Evolutionary conservation across 2,329 filamentous ascomycete genomes (phyloP).

Genomic region (Talaromyces funiculosus): DNA sequence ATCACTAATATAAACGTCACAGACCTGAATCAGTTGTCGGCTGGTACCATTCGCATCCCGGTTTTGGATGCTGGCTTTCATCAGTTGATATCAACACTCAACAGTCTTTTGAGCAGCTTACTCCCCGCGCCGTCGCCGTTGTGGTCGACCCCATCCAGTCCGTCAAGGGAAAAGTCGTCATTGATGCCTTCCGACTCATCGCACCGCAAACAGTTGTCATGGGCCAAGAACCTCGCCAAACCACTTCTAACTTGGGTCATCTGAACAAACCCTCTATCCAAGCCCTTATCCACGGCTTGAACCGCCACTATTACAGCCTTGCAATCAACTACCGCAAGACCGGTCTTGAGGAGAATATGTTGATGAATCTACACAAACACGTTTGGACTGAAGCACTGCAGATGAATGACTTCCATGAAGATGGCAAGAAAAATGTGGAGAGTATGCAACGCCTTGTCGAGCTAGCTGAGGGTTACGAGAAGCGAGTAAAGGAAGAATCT

Average conservation of each 20-base stretch:
- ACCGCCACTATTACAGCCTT: constrained; percentile 99
- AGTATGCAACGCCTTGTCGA: constrained; percentile 80
- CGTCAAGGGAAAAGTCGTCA: constrained; percentile 98
- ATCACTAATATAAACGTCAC: background rate
- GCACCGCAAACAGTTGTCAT: constrained; percentile 97
- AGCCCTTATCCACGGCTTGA: constrained; percentile 94
- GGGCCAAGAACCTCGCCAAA: constrained; percentile 94
- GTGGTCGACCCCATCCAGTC: constrained; percentile 98
- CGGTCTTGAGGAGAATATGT: constrained; percentile 96
- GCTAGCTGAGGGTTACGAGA: constrained; percentile 93
- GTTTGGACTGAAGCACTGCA: constrained; percentile 97
- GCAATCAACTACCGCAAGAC: constrained; percentile 98
- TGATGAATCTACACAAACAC: constrained; percentile 99
- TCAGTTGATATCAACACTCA: constrained; percentile 99
- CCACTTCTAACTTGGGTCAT: constrained; percentile 94
- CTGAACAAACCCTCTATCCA: constrained; percentile 99
- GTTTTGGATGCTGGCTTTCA: constrained; percentile 98
- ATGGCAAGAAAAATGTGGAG: constrained; percentile 81
- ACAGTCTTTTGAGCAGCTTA: constrained; percentile 99
- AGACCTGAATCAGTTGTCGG: constrained; percentile 96
- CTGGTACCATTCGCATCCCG: constrained; percentile 99
- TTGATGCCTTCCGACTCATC: constrained; percentile 97
- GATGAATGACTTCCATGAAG: constrained; percentile 90
- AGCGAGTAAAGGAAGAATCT: constrained; percentile 97
- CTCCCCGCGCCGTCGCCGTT: constrained; percentile 90